Percentiles rank a stretch among this genome's conserved stretches.
Evolutionary conservation across 2,329 filamentous ascomycete species (phyloP).

Genomic region (Venturia nashicola): DNA sequence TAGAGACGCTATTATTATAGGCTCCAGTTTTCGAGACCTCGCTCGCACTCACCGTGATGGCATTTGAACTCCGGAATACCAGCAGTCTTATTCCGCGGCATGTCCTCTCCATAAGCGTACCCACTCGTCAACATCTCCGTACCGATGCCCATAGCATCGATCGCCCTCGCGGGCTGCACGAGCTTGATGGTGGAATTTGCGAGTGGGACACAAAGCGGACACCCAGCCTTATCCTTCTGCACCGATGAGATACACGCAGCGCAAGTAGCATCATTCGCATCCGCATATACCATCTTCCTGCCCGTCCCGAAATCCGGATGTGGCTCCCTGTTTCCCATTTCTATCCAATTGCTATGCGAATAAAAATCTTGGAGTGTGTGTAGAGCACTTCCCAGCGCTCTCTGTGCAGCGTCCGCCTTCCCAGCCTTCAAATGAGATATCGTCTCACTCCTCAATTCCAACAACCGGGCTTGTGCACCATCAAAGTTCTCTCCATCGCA

Average conservation of each 20-base stretch:
- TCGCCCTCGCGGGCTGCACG: neutral
- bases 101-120: neutral
- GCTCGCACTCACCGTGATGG: neutral
- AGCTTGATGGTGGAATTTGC: neutral
- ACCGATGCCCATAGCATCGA: neutral
- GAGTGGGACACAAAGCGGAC: neutral
- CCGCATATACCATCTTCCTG: neutral
- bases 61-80: neutral
- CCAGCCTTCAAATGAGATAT: neutral
- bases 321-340: neutral
- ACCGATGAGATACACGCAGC: neutral
- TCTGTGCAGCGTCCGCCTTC: neutral
- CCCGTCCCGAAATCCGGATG: slow-evolving; percentile 1
- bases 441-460: neutral
- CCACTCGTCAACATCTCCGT: neutral
- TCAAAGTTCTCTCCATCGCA: slow-evolving; percentile 5
- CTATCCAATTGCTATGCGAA: slow-evolving; percentile 2
- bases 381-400: neutral
- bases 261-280: neutral
- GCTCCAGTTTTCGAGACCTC: neutral
- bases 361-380: slow-evolving; percentile 3
- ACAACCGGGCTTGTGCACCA: neutral
- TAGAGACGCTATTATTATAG: neutral
- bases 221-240: neutral
- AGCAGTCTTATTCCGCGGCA: neutral